Base-by-base conservation (phyloP, 2,329 filamentous ascomycete species). In the Fusarium burgessii region DNA sequence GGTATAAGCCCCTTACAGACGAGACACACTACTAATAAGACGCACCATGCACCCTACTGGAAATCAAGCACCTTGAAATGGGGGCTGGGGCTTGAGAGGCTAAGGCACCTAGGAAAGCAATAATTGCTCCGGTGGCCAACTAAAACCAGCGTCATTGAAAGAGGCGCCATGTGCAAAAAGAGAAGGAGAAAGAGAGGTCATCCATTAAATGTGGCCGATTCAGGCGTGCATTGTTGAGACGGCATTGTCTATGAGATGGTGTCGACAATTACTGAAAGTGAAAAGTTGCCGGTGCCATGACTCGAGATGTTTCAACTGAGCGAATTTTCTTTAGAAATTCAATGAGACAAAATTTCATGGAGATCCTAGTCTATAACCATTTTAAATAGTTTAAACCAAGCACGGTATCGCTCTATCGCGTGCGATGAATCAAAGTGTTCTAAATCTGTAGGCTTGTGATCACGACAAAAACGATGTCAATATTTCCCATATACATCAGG, bases 1-100 rank as follows among this genome's bases (percentile, higher is more conserved):
- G 54, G 38, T 47, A 43, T 66, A 29, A 64, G 20, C 50, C 49
- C 42, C 64, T 41, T 57, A 25, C 42, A 45, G 27, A 33, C 27
- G 49, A 69, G 32, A 20, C 42, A 20, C 69, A 68, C 68, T 70
- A n/a, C n/a, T n/a, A n/a, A n/a, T n/a, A 71, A 40, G 40, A 32
- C 36, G 35, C 47, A 41, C 68, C 15, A 38, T 58, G 63, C 55
- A 54, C 45, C 40, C 35, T 70, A 65, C 51, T 50, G 41, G 54
- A 51, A 29, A 42, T 33, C 42, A 18, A 42, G 35, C 33, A 52
- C 29, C 29, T 29, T 29, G n/a, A 52, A 46, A 41, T 47, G 47
- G 35, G 64, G 56, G 58, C 49, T 54, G 42, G 63, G 46, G 68
- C 18, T 20, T 29, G 50, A 41, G 59, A 51, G 58, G 57, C 58